These are phyloP conservation scores for Plantago major DNA, from an alignment of 257 asterid species.

Conservation along the genomic window DNA sequence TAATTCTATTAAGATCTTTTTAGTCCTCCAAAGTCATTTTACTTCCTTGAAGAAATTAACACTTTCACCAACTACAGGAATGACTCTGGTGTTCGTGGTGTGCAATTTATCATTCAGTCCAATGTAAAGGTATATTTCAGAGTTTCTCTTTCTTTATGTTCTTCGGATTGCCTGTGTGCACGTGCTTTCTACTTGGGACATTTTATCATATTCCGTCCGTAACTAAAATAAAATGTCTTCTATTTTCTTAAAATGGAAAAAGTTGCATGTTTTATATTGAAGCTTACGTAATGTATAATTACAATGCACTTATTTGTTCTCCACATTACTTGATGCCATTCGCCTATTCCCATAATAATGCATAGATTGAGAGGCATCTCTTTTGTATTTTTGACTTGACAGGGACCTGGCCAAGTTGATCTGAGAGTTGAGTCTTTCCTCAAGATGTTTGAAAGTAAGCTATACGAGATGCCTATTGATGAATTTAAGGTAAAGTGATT, in stretches of 20 bases:
- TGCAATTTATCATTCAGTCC: conserved; percentile 91
- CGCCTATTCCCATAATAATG: background rate
- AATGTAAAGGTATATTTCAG: conserved; percentile 58
- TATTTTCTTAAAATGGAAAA: background rate
- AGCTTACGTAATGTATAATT: background rate
- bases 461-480: conserved; percentile 69
- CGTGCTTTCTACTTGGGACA: no score
- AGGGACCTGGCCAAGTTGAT: conserved; percentile 93
- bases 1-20: conserved; percentile 19
- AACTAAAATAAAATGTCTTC: no score
- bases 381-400: conserved; percentile 18
- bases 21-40: background rate
- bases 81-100: conserved; percentile 85
- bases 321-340: background rate
- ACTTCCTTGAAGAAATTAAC: background rate
- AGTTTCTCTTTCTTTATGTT: no score
- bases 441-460: conserved; percentile 79
- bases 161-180: no score
- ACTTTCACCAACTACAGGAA: conserved; percentile 46
- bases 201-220: no score
- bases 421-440: conserved; percentile 80
- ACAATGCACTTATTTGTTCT: background rate
- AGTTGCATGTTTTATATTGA: background rate
- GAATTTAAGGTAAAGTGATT: conserved; percentile 67
- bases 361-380: background rate